These are phyloP conservation scores for Sclerotinia spermophila DNA, from an alignment of 2,329 filamentous ascomycete species.

Conservation along the genomic window DNA sequence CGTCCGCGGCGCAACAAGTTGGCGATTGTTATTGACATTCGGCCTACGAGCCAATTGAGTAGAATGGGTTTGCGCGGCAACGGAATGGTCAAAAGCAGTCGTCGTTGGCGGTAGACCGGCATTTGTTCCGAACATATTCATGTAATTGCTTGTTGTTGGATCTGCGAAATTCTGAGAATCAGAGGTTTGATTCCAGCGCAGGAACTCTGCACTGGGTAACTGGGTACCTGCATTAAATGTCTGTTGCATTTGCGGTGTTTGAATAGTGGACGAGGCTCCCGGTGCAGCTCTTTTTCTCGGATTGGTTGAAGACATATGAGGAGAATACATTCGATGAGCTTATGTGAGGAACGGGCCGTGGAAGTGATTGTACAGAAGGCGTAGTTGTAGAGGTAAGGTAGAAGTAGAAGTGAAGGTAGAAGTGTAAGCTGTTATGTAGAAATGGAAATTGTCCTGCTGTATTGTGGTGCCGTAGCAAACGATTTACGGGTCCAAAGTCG, in stretches of 20 bases:
- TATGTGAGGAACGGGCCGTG: neutral
- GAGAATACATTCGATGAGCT: constrained; percentile 24
- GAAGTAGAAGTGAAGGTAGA: neutral
- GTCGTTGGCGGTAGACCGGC: constrained; percentile 24
- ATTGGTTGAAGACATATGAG: constrained; percentile 43
- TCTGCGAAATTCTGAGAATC: constrained; percentile 39
- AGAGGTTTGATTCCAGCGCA: constrained; percentile 48
- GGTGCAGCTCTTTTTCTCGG: constrained; percentile 71
- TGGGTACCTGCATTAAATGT: constrained; percentile 44
- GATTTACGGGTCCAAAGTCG: constrained; percentile 22
- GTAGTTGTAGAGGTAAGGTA: neutral
- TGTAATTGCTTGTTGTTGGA: constrained; percentile 32
- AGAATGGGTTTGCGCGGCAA: constrained; percentile 27
- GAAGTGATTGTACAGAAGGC: neutral
- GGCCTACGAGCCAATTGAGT: constrained; percentile 38
- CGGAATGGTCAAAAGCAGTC: constrained; percentile 27
- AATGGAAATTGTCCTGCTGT: constrained; percentile 1
- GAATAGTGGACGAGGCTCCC: constrained; percentile 61
- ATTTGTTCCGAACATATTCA: constrained; percentile 27
- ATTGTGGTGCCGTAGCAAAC: neutral
- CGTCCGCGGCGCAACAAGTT: constrained; percentile 32
- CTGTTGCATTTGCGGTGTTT: constrained; percentile 50
- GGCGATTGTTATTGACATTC: constrained; percentile 28
- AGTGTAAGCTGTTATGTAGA: neutral
- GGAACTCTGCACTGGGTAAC: constrained; percentile 49